Evolutionary conservation across 768 basidiomycete species (phyloP).

Genomic region (Paxillus involutus): DNA sequence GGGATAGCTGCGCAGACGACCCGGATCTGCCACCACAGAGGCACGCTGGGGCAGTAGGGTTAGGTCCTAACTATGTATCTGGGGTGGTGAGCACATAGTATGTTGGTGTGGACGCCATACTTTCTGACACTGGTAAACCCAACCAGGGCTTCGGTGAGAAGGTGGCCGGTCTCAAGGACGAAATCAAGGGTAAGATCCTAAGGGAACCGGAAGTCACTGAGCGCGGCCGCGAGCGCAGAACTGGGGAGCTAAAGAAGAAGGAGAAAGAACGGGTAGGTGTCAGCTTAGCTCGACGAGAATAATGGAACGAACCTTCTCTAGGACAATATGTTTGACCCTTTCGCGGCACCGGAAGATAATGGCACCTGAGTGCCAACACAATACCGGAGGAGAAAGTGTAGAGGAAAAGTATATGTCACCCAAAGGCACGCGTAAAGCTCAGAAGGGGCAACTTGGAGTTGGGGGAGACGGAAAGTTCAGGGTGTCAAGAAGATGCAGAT

Average conservation of each 20-base stretch:
- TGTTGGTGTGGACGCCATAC: background rate
- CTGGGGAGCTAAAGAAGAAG: conserved; percentile 40
- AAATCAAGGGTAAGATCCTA: conserved; percentile 39
- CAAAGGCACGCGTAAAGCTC: background rate
- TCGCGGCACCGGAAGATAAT: background rate
- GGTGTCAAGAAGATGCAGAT: background rate
- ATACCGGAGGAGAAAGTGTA: background rate
- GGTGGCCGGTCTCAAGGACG: conserved; percentile 37
- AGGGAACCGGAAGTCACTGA: conserved; percentile 36
- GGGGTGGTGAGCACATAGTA: conserved; percentile 26
- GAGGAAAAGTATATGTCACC: background rate
- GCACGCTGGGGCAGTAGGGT: conserved; percentile 44
- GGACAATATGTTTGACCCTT: conserved; percentile 6
- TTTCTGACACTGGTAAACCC: background rate
- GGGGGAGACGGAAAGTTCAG: too few species aligned
- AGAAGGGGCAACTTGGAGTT: background rate
- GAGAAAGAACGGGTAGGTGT: conserved; percentile 28
- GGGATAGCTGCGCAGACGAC: conserved; percentile 8
- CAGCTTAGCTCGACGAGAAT: too few species aligned
- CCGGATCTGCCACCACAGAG: conserved; percentile 35
- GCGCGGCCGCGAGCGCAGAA: conserved; percentile 38
- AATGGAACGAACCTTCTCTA: background rate
- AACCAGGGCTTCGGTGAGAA: conserved; percentile 34
- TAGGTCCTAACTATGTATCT: conserved; percentile 35
- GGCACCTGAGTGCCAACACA: background rate